These are phyloP conservation scores for Linum trigynum DNA, from an alignment of 345 rosid species.

Conservation along the genomic window DNA sequence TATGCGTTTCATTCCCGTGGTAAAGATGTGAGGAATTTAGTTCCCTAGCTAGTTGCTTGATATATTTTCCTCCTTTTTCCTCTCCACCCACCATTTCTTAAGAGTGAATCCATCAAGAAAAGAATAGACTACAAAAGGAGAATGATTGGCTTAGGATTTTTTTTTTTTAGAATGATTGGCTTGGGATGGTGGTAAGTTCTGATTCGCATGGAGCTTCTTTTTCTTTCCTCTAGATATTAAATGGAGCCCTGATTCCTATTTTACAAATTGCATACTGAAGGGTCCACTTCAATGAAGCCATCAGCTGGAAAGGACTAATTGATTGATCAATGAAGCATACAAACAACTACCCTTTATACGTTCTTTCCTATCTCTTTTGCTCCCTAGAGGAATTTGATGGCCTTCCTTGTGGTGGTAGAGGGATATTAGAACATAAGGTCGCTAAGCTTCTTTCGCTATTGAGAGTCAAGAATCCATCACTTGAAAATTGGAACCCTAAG, in stretches of 20 bases:
- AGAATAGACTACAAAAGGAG: slow-evolving; percentile 11
- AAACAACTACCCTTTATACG: slow-evolving; percentile 19
- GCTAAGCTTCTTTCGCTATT: slow-evolving; percentile 26
- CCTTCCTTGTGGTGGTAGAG: slow-evolving; percentile 6
- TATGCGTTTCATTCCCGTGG: slow-evolving; percentile 16
- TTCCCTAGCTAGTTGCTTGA: slow-evolving; percentile 29
- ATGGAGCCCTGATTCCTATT: slow-evolving; percentile 46
- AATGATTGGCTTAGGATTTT: background rate
- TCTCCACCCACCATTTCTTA: slow-evolving; percentile 16
- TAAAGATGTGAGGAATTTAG: slow-evolving; percentile 14
- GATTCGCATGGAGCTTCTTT: slow-evolving; percentile 33
- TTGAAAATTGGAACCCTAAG: slow-evolving; percentile 21
- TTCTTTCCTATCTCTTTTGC: slow-evolving; percentile 7
- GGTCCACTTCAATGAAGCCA: slow-evolving; percentile 21
- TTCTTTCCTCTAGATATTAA: slow-evolving; percentile 17
- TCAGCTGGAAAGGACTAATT: slow-evolving; percentile 15
- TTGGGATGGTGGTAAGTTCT: slow-evolving; percentile 12
- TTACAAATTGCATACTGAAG: slow-evolving; percentile 18
- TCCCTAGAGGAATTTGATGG: slow-evolving; percentile 9
- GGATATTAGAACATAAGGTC: slow-evolving; percentile 12
- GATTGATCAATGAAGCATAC: slow-evolving; percentile 28
- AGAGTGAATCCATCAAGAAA: slow-evolving; percentile 13
- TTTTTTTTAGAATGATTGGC: slow-evolving; percentile 8
- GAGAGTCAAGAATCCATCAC: slow-evolving; percentile 38
- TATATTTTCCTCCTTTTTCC: slow-evolving; percentile 28